Conservation (phyloP, 2,329 filamentous ascomycete genomes). For the Trichoderma semiorbis region DNA sequence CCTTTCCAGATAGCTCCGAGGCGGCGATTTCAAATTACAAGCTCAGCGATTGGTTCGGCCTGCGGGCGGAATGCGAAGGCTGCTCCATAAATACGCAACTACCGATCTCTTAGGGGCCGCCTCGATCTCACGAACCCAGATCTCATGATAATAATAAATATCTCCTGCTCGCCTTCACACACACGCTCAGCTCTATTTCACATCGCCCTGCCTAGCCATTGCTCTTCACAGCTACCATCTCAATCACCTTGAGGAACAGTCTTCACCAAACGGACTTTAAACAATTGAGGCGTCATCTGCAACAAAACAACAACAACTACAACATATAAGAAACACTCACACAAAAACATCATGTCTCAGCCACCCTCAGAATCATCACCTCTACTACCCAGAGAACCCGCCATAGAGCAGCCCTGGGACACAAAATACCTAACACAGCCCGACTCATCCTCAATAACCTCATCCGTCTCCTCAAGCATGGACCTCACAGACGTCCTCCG, state of each 20-base stretch:
- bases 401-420: constrained; percentile 28
- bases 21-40: constrained; percentile 13
- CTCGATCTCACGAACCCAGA: not conserved
- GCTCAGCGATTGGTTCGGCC: constrained; percentile 15
- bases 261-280: not conserved
- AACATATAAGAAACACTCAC: not conserved
- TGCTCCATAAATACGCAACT: not conserved
- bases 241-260: not conserved
- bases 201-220: not conserved
- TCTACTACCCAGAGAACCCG: constrained; percentile 32
- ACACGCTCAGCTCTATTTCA: not conserved
- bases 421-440: constrained; percentile 23
- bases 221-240: too few species aligned
- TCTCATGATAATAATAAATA: constrained; percentile 13
- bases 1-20: constrained; percentile 1
- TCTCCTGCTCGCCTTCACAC: constrained; percentile 4
- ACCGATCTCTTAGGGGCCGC: not conserved
- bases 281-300: not conserved
- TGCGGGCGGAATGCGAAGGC: not conserved
- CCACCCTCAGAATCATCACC: constrained; percentile 31
- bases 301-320: not conserved
- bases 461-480: constrained; percentile 21
- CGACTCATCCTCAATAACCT: constrained; percentile 25
- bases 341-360: constrained; percentile 25
- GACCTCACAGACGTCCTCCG: constrained; percentile 48